These are phyloP conservation scores for Lipomyces kockii DNA, from an alignment of 805 yeast genomes.

Conservation along the genomic window DNA sequence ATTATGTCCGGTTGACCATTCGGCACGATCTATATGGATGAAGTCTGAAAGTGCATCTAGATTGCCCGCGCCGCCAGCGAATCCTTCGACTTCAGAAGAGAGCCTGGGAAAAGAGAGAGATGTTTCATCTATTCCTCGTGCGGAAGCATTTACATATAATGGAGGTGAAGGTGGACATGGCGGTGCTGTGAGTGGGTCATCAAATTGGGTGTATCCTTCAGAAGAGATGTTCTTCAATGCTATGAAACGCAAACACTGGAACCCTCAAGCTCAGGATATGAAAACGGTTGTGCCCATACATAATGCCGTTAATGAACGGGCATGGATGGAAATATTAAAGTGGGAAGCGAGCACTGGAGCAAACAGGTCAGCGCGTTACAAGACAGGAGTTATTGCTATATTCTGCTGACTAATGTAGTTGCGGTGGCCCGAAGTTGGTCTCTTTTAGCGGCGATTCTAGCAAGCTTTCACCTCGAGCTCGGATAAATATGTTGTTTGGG, in stretches of 20 bases:
- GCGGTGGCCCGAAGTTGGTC: constrained; percentile 85
- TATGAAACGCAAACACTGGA: constrained; percentile 88
- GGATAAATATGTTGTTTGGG: constrained; percentile 59
- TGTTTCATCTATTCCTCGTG: constrained; percentile 75
- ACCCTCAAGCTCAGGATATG: constrained; percentile 84
- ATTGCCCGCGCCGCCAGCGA: constrained; percentile 8
- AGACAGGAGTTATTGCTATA: neutral
- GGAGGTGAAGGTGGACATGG: constrained; percentile 41
- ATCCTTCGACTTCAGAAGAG: neutral
- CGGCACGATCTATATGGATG: constrained; percentile 64
- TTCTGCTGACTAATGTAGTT: constrained; percentile 42
- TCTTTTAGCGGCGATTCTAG: constrained; percentile 88
- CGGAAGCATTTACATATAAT: constrained; percentile 44
- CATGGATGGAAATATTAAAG: constrained; percentile 79
- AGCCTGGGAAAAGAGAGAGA: constrained; percentile 69
- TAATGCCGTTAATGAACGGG: constrained; percentile 89
- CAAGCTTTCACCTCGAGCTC: constrained; percentile 86
- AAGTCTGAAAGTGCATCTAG: constrained; percentile 18
- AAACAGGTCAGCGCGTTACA: constrained; percentile 44
- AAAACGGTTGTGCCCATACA: constrained; percentile 89
- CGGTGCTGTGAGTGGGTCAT: constrained; percentile 32
- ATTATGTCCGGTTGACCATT: constrained; percentile 72
- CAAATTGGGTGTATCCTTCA: constrained; percentile 94
- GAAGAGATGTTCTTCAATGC: constrained; percentile 94
- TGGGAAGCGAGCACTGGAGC: constrained; percentile 68